Base-by-base conservation (phyloP, 2,329 filamentous ascomycete species). In the Fulvia fulva region DNA sequence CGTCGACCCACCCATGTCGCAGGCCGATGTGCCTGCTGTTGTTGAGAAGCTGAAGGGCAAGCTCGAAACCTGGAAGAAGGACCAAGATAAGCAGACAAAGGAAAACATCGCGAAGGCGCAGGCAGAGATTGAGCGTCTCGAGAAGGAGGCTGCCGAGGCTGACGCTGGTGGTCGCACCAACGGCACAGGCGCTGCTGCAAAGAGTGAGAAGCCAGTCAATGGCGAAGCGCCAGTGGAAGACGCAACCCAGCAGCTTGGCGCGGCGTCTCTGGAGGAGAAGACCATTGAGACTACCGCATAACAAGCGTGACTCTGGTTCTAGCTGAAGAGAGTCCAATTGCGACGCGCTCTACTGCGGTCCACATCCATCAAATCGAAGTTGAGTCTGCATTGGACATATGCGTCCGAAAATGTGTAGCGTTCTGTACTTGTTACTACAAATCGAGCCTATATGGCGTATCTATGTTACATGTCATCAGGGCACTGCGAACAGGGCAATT, bases 51-150 rank as follows among this genome's bases (percentile, higher is more conserved):
- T 97, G 69, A 91, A 93, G 78, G 89, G 86, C 71, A 97, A 97
- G 84, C 82, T 97, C 53, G 86, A 86, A 28, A 82, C 88, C 76
- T 99, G 93, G 91, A 96, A 96, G 82, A 80, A 84, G 53, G 89
- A 96, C 77, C 94, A 97, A 80, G 85, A 88, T 58, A 81, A 84
- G 64, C 91, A 97, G 82, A 99, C 94, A 21, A 85, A 94, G 74
- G 88, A 90, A 94, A 99, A 99, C 81, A 88, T 97, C 61, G 90
- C 91, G 64, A 96, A 97, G 78, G 94, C 94, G 61, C 89, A 96
- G 81, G 93, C 93, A 77, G 91, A 97, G 76, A 95, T 99, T 63
- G 90, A 92, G 73, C 87, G 87, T 67, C 84, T 97, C 45, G 84
- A 87, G 67, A 78, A 82, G 56, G 93, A 97, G 73, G 86, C 87